Evolutionary conservation across 192 early-diverging fungal species (phyloP).

Genomic region (Phycomyces nitens): DNA sequence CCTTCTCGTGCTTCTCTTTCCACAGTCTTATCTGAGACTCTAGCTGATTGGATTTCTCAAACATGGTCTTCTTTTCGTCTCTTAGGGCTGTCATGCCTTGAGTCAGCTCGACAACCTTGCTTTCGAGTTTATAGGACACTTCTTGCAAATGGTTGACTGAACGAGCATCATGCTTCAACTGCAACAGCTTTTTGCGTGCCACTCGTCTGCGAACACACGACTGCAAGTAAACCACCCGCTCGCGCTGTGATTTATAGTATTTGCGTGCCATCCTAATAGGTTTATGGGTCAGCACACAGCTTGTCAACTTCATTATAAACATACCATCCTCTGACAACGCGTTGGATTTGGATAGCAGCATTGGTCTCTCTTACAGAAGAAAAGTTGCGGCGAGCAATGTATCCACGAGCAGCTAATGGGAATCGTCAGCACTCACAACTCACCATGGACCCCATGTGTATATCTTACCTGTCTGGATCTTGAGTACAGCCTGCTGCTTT

Average conservation of each 20-base stretch:
- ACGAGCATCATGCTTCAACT: slow-evolving; percentile 77
- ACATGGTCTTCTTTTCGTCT: slow-evolving; percentile 64
- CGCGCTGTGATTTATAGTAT: slow-evolving; percentile 46
- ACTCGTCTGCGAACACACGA: slow-evolving; percentile 71
- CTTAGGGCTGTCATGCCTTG: slow-evolving; percentile 64
- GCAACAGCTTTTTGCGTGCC: slow-evolving; percentile 66
- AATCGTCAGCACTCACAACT: not conserved
- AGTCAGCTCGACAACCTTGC: slow-evolving; percentile 95
- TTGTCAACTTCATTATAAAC: not conserved
- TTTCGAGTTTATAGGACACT: slow-evolving; percentile 89
- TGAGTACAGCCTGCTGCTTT: slow-evolving; percentile 47
- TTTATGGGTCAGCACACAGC: not conserved
- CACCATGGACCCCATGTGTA: not conserved
- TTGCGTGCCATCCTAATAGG: slow-evolving; percentile 49
- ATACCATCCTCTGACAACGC: slow-evolving; percentile 57
- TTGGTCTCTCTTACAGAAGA: slow-evolving; percentile 49
- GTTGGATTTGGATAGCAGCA: slow-evolving; percentile 81
- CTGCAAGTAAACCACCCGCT: slow-evolving; percentile 74
- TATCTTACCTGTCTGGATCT: slow-evolving; percentile 53
- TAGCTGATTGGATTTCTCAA: slow-evolving; percentile 54
- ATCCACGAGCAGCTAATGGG: slow-evolving; percentile 49
- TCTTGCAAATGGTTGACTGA: slow-evolving; percentile 92
- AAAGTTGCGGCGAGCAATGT: slow-evolving; percentile 60
- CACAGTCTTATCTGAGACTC: slow-evolving; percentile 63
- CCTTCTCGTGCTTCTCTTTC: slow-evolving; percentile 71